Base-by-base conservation (phyloP, 345 rosid genomes). In the Gossypium turneri region DNA sequence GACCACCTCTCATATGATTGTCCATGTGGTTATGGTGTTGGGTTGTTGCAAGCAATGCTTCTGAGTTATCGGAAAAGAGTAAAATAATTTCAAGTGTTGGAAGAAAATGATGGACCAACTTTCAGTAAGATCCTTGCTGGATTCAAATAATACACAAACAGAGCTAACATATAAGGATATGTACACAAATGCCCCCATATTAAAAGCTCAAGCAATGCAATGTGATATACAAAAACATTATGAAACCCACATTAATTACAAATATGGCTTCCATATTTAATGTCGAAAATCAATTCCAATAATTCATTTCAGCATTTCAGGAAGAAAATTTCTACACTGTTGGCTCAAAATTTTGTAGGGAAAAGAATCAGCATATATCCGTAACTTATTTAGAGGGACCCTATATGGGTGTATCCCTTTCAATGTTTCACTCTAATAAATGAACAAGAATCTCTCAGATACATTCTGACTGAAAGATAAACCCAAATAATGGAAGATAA, bases 381-480 rank as follows among this genome's bases (percentile, higher is more conserved):
- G 51, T 59, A 79, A 80, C 84, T 86, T 84, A 84, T 86, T 86
- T 73, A 24, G 63, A 65, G 62, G 84, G 80, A 78, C 85, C 87
- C 84, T 84, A 82, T 76, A 78, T 81, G 80, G 83, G 82, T 75
- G 84, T 75, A 76, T 77, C 77, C 86, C 80, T 70, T 51, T 64
- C 50, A 81, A 77, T 53, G 80, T 80, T 79, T 86, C 86, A 81
- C 83, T 79, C 88, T 80, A 79, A 75, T 80, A 86, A 88, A 77
- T 79, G 73, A 80, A 78, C 77, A 83, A 80, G 78, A 86, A 79
- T 78, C 81, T 79, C 81, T 79, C 81, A 47, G 77, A 69, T 81
- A 86, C 92, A 84, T 83, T 80, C 83, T 80, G 83, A 78, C 78
- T 59, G 81, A 78, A 76, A 70, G 81, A 74, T 78, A 80, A 78